Evolutionary conservation across 257 asterid species (phyloP).

Genomic region (Rauvolfia tetraphylla): DNA sequence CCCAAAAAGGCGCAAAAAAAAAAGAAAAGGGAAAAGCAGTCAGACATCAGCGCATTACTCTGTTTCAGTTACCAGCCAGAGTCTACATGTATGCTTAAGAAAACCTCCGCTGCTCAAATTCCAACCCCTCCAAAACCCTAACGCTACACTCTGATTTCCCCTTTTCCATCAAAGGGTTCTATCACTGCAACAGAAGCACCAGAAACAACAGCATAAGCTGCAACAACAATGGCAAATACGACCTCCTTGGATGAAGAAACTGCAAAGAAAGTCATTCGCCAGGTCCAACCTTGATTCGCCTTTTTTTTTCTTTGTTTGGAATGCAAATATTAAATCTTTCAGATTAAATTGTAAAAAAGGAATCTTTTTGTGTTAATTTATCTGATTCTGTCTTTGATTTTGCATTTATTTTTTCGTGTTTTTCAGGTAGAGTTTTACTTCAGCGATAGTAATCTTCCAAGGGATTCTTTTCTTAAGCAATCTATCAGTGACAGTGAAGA

Average conservation of each 20-base stretch:
- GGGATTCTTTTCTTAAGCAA: constrained; percentile 63
- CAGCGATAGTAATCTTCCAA: constrained; percentile 96
- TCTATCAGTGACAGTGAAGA: constrained; percentile 73
- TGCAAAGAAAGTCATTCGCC: constrained; percentile 77
- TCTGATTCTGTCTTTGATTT: neutral
- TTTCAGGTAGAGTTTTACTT: constrained; percentile 93
- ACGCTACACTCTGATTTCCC: constrained; percentile 12
- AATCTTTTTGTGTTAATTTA: neutral
- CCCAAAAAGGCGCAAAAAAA: no score
- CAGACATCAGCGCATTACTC: neutral
- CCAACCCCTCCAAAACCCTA: constrained; percentile 45
- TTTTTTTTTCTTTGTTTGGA: neutral
- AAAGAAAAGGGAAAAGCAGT: no score
- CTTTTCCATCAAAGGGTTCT: constrained; percentile 8
- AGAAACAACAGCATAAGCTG: neutral
- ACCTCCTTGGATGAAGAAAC: constrained; percentile 72
- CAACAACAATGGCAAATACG: constrained; percentile 36
- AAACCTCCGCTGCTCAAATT: neutral
- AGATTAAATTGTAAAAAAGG: neutral
- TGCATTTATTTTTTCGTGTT: neutral
- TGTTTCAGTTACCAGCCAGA: neutral
- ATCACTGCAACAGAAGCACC: neutral
- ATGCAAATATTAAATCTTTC: neutral
- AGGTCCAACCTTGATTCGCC: constrained; percentile 37
- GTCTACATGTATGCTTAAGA: neutral